Evolutionary conservation across 441 rosid genomes (phyloP), one percentile per base, ranked within the genome.

Genomic region (Codiaeum variegatum): DNA sequence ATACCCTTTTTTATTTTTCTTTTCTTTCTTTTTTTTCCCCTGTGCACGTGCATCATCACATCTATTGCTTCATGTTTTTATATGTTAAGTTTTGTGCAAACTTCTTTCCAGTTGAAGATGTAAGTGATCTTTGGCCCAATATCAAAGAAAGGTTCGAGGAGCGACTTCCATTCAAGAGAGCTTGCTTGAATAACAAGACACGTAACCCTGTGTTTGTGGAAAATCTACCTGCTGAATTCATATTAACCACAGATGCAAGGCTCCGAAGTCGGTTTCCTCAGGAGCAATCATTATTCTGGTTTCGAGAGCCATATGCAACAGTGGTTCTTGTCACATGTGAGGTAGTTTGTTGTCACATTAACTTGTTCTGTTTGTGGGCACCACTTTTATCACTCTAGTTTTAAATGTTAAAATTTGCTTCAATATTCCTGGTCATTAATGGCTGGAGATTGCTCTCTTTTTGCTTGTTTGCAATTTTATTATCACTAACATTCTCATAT

Each of bases 181-280:
- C 94, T 72, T 78, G 67, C 76, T 86, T 93, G 72, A 96, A 91
- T 67, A 96, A 96, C 88, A 93, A 90, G 88, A 90, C 97, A 13
- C 94, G 96, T 3, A 93, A 96, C 82, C 76, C 88, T 9, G 97
- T 96, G 54, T 76, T 81, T 65, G 90, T 96, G 32, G 94, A 93
- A 83, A 88, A 89, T 70, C 83, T 96, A 75, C 83, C 88, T 13
- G 93, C 94, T 62, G 97, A 93, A 76, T 91, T 85, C 73, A 93
- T 96, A 73, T 77, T 93, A 70, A 96, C 99, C 2, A 96, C 97
- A 10, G 98, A 96, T 83, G 78, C 94, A 4, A 88, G 97, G 68
- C 97, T 96, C 42, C 94, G 98, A 47, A 96, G 98, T 74, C 89
- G 99, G 66, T 93, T 86, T 83, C 97, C 97, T 1, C 97, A 87